Evolutionary conservation across 2,329 filamentous ascomycete species (phyloP), one percentile per base, ranked within the genome.

Genomic region (Phaeosphaeriaceae sp.): DNA sequence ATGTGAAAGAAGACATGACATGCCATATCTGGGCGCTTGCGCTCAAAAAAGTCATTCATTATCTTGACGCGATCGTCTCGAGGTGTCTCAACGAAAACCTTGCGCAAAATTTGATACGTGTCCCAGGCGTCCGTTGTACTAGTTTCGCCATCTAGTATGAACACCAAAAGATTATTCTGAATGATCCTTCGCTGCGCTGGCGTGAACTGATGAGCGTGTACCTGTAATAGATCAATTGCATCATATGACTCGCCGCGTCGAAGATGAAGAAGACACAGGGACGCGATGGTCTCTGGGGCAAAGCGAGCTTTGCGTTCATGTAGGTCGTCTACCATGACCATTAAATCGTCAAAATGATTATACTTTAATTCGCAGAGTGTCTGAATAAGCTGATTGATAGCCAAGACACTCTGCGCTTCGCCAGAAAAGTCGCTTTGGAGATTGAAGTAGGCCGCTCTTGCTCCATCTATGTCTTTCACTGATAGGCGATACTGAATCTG

Each of bases 1-100:
- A 97, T 97, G 70, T 97, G 90, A 12, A 89, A 89, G 73, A 99
- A 97, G 28, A 96, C 86, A 54, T 92, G 82, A 38, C 85, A 86
- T 2, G 90, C 92, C 82, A 97, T 92, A 64, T 97, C 92, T 11
- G 90, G 81, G 9, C 92, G 85, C 21, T 83, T 81, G 32, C 91
- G 87, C 6, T 81, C 76, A 67, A 95, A 96, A 74, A 97, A 97
- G 17, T 83, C 79, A 17, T 87, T 81, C 89, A 99, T 96, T 36
- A 97, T 79, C 20, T 80, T 74, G 12, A 87, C 85, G 8, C 93
- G 87, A 41, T 83, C 79, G 2, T 80, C 77, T 5, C 85, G 79
- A n/a, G 83, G 79, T 1, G 87, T 87, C 73, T 79, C 89, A 66
- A 80, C 76, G 56, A 87, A 86, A 8, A 81, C 76, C n/a, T 80